Conservation (phyloP, 2,329 filamentous ascomycete species). For the Colletotrichum scovillei region DNA sequence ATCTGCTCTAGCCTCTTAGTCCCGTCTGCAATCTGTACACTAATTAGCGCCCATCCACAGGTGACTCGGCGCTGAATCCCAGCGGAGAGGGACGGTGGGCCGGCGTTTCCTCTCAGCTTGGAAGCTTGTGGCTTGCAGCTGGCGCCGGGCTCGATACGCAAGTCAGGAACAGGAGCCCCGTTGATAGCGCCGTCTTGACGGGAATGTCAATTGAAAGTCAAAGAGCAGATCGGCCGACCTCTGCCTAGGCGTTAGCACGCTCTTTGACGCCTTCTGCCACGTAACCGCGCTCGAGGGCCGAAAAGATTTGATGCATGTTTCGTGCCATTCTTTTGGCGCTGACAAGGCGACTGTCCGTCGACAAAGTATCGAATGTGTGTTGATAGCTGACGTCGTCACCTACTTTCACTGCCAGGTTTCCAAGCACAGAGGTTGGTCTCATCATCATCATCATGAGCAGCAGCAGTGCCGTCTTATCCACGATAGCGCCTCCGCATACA, state of each 20-base stretch:
- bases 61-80: conserved; percentile 1
- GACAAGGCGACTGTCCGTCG: not conserved
- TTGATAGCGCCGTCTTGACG: conserved; percentile 3
- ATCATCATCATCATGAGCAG: not conserved
- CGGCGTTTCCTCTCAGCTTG: not conserved
- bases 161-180: conserved; percentile 6
- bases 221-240: not conserved
- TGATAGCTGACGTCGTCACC: not conserved
- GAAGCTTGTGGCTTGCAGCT: not conserved
- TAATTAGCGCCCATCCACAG: not conserved
- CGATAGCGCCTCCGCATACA: not conserved
- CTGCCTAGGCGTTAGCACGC: not conserved
- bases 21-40: not conserved
- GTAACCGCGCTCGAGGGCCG: not conserved
- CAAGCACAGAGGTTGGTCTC: not conserved
- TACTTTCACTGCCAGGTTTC: not conserved
- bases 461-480: not conserved
- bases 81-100: not conserved
- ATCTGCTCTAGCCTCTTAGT: not conserved
- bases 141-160: not conserved
- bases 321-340: not conserved
- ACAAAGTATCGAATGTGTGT: not conserved
- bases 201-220: conserved; percentile 1
- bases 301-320: not conserved
- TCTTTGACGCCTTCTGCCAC: not conserved